Evolutionary conservation across 192 early-diverging fungal genomes (phyloP).

Genomic region (Rhizophagus sp.): DNA sequence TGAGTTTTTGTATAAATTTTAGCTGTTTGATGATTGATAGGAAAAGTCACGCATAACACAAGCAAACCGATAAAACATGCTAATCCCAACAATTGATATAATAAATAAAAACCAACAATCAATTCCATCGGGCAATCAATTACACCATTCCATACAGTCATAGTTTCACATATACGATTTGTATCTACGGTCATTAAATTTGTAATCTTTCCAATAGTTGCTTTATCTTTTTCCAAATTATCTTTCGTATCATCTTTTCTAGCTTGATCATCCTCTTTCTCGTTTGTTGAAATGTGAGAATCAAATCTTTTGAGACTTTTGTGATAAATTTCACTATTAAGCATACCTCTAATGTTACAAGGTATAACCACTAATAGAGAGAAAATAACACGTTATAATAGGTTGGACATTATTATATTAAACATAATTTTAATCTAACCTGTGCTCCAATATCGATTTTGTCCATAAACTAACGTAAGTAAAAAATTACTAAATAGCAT

Average conservation of each 20-base stretch:
- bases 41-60: conserved; percentile 45
- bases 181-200: conserved; percentile 78
- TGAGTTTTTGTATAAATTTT: conserved; percentile 48
- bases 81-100: conserved; percentile 78
- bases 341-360: conserved; percentile 42
- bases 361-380: background rate
- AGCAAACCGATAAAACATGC: conserved; percentile 35
- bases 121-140: conserved; percentile 64
- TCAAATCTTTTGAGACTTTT: conserved; percentile 61
- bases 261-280: background rate
- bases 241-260: conserved; percentile 28
- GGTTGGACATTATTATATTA: no score
- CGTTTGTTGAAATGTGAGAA: conserved; percentile 24
- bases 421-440: no score
- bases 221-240: conserved; percentile 37
- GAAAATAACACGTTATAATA: no score
- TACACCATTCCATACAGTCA: conserved; percentile 52
- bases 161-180: conserved; percentile 57
- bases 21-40: conserved; percentile 29
- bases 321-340: conserved; percentile 63
- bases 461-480: background rate
- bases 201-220: conserved; percentile 66
- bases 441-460: conserved; percentile 13
- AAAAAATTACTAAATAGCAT: conserved; percentile 20
- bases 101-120: conserved; percentile 60